Evolutionary conservation across 139 green algal species (phyloP).

Genomic region (Edaphochlamys debaryana): DNA sequence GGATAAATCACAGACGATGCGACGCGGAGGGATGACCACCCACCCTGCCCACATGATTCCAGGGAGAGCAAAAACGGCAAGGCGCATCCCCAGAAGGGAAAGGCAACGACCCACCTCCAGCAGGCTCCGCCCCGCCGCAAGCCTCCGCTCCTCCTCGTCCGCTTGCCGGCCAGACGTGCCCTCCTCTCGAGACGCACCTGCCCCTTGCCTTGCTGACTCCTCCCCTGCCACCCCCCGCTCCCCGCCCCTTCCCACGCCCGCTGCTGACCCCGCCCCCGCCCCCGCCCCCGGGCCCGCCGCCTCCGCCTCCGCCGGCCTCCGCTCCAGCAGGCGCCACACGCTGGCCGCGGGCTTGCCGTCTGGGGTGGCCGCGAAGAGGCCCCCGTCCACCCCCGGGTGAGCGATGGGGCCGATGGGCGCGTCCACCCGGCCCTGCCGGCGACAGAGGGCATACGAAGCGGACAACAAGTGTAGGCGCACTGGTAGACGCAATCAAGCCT

Average conservation of each 20-base stretch:
- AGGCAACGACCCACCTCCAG: conserved; percentile 7
- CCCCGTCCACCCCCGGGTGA: conserved; percentile 34
- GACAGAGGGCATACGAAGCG: too few relatives aligned
- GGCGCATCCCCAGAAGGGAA: too few relatives aligned
- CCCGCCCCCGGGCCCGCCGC: too few relatives aligned
- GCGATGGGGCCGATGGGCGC: conserved; percentile 55
- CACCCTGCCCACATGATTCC: too few relatives aligned
- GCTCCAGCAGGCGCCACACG: conserved; percentile 47
- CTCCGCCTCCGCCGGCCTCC: not conserved
- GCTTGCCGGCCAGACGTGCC: not conserved
- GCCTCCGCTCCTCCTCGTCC: not conserved
- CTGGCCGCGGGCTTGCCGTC: conserved; percentile 56
- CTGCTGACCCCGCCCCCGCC: not conserved
- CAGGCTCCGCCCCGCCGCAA: not conserved
- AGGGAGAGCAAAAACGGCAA: too few relatives aligned
- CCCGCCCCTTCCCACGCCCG: not conserved
- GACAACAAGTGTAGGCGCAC: too few relatives aligned
- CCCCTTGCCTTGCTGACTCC: not conserved
- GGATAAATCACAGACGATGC: too few relatives aligned
- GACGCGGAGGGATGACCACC: too few relatives aligned
- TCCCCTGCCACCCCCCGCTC: not conserved
- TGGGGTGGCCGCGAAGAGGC: conserved; percentile 50
- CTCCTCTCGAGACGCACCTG: too few relatives aligned
- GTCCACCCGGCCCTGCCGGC: conserved; percentile 34
- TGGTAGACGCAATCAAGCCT: too few relatives aligned